phyloP scores from a whole-genome alignment of 495 filamentous ascomycete genomes.

The Bryoglossum gracile region DNA sequence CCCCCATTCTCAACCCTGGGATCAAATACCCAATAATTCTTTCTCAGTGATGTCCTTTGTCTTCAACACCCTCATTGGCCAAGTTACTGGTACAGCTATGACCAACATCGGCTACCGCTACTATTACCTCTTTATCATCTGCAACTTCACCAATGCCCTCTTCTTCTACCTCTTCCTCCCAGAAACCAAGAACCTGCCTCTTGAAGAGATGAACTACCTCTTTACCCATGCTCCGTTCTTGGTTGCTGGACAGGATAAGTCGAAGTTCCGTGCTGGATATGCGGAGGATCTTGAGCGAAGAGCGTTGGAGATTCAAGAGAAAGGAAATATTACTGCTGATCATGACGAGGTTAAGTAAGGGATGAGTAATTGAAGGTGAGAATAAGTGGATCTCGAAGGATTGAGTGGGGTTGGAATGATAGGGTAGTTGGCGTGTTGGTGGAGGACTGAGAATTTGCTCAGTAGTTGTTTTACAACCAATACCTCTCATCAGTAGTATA shows the following conservation, averaged over 20 bases:
- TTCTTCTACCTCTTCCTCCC: conserved; percentile 41
- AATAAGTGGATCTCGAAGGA: no score
- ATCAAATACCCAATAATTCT: no score
- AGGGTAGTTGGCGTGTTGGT: no score
- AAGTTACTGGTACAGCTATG: conserved; percentile 45
- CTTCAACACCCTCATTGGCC: conserved; percentile 49
- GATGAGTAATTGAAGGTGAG: neutral
- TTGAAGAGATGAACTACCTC: conserved; percentile 33
- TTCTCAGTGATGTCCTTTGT: conserved; percentile 50
- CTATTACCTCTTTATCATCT: conserved; percentile 49
- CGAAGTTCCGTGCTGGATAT: conserved; percentile 32
- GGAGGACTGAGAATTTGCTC: no score
- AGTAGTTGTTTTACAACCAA: no score
- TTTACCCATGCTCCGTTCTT: conserved; percentile 64
- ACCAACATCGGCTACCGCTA: conserved; percentile 44
- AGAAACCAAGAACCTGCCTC: conserved; percentile 27
- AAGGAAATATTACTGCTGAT: conserved; percentile 15
- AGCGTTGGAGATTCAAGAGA: conserved; percentile 36
- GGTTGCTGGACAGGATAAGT: conserved; percentile 39
- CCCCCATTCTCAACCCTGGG: no score
- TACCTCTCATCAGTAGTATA: no score
- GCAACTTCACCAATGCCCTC: conserved; percentile 39
- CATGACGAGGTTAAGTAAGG: neutral
- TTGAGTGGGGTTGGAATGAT: no score
- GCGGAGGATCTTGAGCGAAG: conserved; percentile 36